Conservation (phyloP, 1,284 basidiomycete genomes). For the Chalciporus sp. region DNA sequence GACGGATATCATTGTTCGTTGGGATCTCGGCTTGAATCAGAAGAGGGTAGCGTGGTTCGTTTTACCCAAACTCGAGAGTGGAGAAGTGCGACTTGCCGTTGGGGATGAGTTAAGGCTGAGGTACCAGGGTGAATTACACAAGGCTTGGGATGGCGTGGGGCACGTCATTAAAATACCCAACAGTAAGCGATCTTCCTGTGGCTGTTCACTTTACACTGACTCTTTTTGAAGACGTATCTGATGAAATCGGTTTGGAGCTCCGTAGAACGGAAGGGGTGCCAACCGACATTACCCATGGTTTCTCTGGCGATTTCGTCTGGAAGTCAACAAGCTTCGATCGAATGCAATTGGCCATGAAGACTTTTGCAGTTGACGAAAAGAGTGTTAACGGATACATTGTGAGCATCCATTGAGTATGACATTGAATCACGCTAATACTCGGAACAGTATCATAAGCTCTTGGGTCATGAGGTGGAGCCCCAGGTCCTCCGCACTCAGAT, state of each 20-base stretch:
- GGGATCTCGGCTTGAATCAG: conserved; percentile 98
- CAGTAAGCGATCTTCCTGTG: conserved; percentile 56
- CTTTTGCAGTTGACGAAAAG: conserved; percentile 98
- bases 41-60: conserved; percentile 97
- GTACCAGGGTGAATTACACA: conserved; percentile 88
- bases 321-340: conserved; percentile 99
- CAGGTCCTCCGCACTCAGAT: conserved; percentile 90
- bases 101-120: conserved; percentile 94
- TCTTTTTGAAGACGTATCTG: conserved; percentile 78
- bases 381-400: conserved; percentile 98
- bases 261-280: conserved; percentile 93
- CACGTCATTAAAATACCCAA: conserved; percentile 99
- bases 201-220: conserved; percentile 19
- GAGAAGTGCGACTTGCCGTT: conserved; percentile 95
- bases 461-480: conserved; percentile 94
- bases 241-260: conserved; percentile 96
- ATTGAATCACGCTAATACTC: conserved; percentile 11
- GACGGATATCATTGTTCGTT: conserved; percentile 92
- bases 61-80: conserved; percentile 96
- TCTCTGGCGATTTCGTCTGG: conserved; percentile 98
- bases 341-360: conserved; percentile 99
- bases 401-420: conserved; percentile 12
- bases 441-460: conserved; percentile 91
- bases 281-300: conserved; percentile 92
- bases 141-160: conserved; percentile 95